A percentile compares a stretch with the other conserved stretches of the same genome.
phyloP scores from a whole-genome alignment of 108 stramenopile genomes.

The Nannochloropsis salina region DNA sequence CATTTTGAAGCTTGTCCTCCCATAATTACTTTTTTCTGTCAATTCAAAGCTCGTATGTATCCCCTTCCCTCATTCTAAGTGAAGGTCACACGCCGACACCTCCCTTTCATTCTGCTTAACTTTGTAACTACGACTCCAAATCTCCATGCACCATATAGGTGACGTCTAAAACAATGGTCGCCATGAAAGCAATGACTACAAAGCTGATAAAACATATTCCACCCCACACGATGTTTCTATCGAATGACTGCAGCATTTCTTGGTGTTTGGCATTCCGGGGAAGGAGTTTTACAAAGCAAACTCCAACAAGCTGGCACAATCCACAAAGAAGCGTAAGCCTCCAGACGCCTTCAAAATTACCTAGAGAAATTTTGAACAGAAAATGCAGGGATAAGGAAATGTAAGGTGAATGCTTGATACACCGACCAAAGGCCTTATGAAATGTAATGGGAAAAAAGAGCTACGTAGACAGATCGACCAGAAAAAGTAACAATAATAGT shows the following conservation, averaged over 20 bases:
- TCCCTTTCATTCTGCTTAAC: no score
- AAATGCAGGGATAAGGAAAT: neutral
- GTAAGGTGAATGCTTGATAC: no score
- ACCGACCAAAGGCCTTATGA: no score
- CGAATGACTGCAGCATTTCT: conserved; percentile 5
- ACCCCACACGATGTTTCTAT: neutral
- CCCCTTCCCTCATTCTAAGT: no score
- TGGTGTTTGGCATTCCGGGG: neutral
- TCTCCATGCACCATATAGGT: neutral
- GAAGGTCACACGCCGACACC: no score
- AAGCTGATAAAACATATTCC: neutral
- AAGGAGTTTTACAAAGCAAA: neutral
- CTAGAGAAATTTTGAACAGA: neutral
- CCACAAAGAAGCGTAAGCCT: neutral
- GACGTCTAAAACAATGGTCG: neutral
- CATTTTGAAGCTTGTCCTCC: no score
- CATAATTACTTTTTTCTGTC: no score
- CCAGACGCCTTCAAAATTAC: neutral
- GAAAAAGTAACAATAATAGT: no score
- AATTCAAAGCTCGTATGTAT: no score
- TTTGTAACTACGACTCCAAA: neutral
- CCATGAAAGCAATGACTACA: neutral
- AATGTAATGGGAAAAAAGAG: neutral
- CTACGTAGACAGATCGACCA: neutral
- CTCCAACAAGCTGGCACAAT: neutral